Evolutionary conservation across 176 grass and related monocot species (phyloP), one percentile per base, ranked within the genome.

Genomic region (Rhynchospora tenuis): DNA sequence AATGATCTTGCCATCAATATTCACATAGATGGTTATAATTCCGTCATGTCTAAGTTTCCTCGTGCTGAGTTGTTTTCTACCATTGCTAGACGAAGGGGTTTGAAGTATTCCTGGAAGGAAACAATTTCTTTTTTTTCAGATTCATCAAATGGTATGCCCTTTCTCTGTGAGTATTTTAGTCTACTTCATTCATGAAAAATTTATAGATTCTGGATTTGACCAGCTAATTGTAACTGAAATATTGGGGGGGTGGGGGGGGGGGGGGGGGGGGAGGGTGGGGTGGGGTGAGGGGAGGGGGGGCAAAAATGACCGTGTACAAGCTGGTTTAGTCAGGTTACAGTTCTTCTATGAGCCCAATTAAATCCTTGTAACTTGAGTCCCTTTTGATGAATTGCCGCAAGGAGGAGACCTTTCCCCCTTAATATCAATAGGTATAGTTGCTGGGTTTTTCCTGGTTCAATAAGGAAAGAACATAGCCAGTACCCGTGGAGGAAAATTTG

Each of bases 1-100:
- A 88, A 94, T 65, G 95, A 98, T 86, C 92, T 98, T 81, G 92
- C 83, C 81, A 88, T 98, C 66, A 91, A 89, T 79, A 91, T 94
- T 76, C 64, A 89, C 59, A 90, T 94, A 66, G 80, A 93, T 93
- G 92, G 88, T 81, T 98, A 90, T 84, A 88, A 60, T 55, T 84
- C 91, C 13, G 72, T 93, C 58, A 17, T 73, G 51, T 91, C 87
- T 51, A 98, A 91, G 84, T 98, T 94, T 76, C 89, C 90, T 17
- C 92, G 90, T 79, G 90, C 86, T 38, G 95, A 98, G 75, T 87
- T 87, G 83, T 94, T 94, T 83, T 94, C 95, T 76, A 84, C 83
- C 85, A 58, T 83, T 75, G 73, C 90, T 64, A 94, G 87, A 84
- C 89, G 78, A 87, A 89, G 90, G 87, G 86, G 89, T 73, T 91